Percentiles rank a stretch among this genome's conserved stretches.
Conservation (phyloP, 1,284 basidiomycete species). For the Apiotrichum sp. region DNA sequence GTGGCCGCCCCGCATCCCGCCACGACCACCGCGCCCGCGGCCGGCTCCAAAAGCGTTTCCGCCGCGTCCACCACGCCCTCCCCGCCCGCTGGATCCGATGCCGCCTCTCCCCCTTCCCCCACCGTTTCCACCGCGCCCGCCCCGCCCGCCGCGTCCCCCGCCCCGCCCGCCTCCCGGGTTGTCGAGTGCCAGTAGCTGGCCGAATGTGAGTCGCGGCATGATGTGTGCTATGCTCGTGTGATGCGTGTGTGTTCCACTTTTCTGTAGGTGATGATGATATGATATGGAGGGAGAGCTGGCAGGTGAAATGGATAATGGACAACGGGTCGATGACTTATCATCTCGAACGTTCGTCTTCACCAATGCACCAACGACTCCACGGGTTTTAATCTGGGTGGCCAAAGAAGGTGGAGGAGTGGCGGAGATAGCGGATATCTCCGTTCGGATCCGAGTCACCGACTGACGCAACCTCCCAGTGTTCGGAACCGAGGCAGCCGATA, state of each 20-base stretch:
- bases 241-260: background rate
- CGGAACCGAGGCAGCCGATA: too few species aligned
- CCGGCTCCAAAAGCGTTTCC: background rate
- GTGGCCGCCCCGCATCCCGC: conserved; percentile 9
- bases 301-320: background rate
- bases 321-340: background rate
- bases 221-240: background rate
- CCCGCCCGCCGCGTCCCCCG: conserved; percentile 23
- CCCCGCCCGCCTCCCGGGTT: conserved; percentile 19
- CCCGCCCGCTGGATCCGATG: background rate
- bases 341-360: background rate
- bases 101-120: conserved; percentile 1
- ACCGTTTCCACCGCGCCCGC: conserved; percentile 14
- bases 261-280: background rate
- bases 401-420: background rate
- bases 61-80: background rate
- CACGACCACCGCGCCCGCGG: conserved; percentile 6
- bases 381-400: background rate
- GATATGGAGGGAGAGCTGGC: background rate
- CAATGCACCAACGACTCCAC: background rate
- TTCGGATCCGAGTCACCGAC: too few species aligned
- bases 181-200: conserved; percentile 32
- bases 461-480: too few species aligned
- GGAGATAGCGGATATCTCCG: background rate
- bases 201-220: conserved; percentile 27